Evolutionary conservation across 371 early-diverging fungal species (phyloP), one percentile per base, ranked within the genome.

Genomic region (Mortierella sp.): DNA sequence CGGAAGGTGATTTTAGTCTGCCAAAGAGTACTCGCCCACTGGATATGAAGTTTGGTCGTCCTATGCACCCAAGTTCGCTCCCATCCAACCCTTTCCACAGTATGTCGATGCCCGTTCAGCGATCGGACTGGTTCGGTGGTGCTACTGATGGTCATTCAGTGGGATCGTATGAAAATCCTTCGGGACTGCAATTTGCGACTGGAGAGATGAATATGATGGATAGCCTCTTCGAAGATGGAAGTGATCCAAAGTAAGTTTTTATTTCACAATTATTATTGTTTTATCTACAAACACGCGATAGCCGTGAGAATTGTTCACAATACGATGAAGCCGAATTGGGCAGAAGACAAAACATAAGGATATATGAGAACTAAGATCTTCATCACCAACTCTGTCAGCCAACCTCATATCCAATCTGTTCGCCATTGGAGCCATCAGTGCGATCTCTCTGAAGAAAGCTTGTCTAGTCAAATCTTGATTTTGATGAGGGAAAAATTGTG

Each of bases 41-140:
- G 26, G 80, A 79, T 51, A 73, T 79, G 74, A 73, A 73, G 70
- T 74, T 73, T 70, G 70, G 70, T 31, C 79, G 79, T 28, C 72
- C 57, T 8, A 67, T 77, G 72, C 75, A 75, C 28, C 68, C 62
- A 26, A 58, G 54, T 19, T 76, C 77, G 19, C 55, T 71, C 15
- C 77, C 77, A 2, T 40, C 58, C 37, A 70, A 76, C 51, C 72
- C 72, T 7, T 73, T 73, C 43, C 74, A 79, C 61, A 73, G 74
- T 66, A 79, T 79, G 80, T 79, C 80, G 15, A 79, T 79, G 80
- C 80, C 80, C 9, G 80, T 73, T 10, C 80, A 56, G 17, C 70
- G 80, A n/a, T 79, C 80, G 15, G 74, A 79, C 53, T 79, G 80
- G 80, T 79, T 79, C 34, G 80, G 80, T 2, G 57, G 34, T n/a